Percentiles rank a stretch among this genome's conserved stretches.
phyloP scores from a whole-genome alignment of 345 rosid genomes.

The Triadica sebifera region DNA sequence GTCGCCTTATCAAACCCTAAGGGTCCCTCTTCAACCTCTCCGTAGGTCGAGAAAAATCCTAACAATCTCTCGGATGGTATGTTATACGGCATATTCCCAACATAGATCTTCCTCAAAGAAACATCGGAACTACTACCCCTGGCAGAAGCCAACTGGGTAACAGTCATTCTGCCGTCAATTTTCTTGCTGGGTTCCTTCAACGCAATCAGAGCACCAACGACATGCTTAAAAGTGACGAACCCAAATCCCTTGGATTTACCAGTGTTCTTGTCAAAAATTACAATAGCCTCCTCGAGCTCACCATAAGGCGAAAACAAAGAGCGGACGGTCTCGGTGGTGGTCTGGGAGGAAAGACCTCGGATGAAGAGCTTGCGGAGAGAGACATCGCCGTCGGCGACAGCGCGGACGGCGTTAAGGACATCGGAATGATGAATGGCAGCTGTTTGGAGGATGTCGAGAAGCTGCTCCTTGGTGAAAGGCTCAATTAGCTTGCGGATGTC shows the following conservation, averaged over 20 bases:
- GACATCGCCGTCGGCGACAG: slow-evolving; percentile 23
- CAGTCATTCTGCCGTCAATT: slow-evolving; percentile 41
- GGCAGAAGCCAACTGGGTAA: slow-evolving; percentile 33
- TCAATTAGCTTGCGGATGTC: slow-evolving; percentile 32
- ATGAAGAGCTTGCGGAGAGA: slow-evolving; percentile 29
- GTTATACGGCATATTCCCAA: slow-evolving; percentile 37
- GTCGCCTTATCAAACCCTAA: slow-evolving; percentile 45
- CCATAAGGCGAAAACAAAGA: slow-evolving; percentile 26
- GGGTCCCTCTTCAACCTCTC: slow-evolving; percentile 51
- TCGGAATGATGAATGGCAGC: slow-evolving; percentile 28
- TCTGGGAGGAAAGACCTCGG: slow-evolving; percentile 25
- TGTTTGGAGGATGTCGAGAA: slow-evolving; percentile 25
- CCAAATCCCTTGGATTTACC: slow-evolving; percentile 36
- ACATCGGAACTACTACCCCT: slow-evolving; percentile 20
- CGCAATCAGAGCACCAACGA: slow-evolving; percentile 28
- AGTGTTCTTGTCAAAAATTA: slow-evolving; percentile 31
- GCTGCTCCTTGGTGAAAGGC: slow-evolving; percentile 32
- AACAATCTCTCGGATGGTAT: slow-evolving; percentile 35
- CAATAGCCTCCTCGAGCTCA: slow-evolving; percentile 33
- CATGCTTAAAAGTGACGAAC: slow-evolving; percentile 27
- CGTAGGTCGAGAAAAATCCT: slow-evolving; percentile 30
- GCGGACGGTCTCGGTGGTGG: slow-evolving; percentile 28
- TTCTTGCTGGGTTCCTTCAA: slow-evolving; percentile 40
- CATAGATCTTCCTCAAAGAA: slow-evolving; percentile 40
- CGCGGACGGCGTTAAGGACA: slow-evolving; percentile 30